Percentiles rank a stretch among this genome's conserved stretches.
Conservation (phyloP, 2,329 filamentous ascomycete genomes). For the Camptophora hylomeconis region DNA sequence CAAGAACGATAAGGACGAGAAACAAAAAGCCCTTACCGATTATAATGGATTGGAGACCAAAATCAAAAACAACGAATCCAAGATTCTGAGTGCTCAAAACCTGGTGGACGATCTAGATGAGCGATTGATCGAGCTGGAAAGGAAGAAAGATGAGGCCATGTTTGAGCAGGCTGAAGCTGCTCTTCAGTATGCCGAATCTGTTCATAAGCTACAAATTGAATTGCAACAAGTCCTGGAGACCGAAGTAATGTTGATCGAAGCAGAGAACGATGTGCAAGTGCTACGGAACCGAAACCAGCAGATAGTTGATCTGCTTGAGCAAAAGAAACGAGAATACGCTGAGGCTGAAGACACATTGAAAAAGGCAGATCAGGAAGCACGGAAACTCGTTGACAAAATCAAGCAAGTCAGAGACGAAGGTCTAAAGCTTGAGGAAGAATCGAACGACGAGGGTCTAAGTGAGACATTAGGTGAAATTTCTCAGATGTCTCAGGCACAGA, state of each 20-base stretch:
- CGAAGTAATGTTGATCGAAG: slow-evolving; percentile 63
- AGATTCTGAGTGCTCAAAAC: slow-evolving; percentile 29
- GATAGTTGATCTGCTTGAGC: slow-evolving; percentile 37
- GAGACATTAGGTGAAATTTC: slow-evolving; percentile 6
- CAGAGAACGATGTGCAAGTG: slow-evolving; percentile 61
- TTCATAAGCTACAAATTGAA: slow-evolving; percentile 48
- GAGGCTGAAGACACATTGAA: slow-evolving; percentile 17
- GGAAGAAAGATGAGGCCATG: slow-evolving; percentile 42
- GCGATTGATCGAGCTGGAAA: slow-evolving; percentile 38
- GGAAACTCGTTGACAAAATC: slow-evolving; percentile 8
- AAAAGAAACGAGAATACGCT: slow-evolving; percentile 28
- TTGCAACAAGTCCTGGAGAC: slow-evolving; percentile 55
- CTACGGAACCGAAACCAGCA: slow-evolving; percentile 53
- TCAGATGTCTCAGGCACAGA: slow-evolving; percentile 27
- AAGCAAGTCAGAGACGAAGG: slow-evolving; percentile 19
- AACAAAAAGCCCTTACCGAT: slow-evolving; percentile 51
- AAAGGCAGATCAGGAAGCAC: slow-evolving; percentile 12
- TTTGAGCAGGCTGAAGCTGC: slow-evolving; percentile 44
- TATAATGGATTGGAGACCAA: slow-evolving; percentile 19
- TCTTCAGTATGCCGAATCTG: slow-evolving; percentile 44
- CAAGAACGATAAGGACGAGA: slow-evolving; percentile 48
- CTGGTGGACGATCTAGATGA: slow-evolving; percentile 30
- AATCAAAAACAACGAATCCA: slow-evolving; percentile 32
- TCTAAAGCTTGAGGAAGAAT: slow-evolving; percentile 16
- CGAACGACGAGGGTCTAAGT: slow-evolving; percentile 9